Percentiles rank a stretch among this genome's conserved stretches.
phyloP scores from a whole-genome alignment of 352 stramenopile species.

The Globisporangium rhizosaccharum region DNA sequence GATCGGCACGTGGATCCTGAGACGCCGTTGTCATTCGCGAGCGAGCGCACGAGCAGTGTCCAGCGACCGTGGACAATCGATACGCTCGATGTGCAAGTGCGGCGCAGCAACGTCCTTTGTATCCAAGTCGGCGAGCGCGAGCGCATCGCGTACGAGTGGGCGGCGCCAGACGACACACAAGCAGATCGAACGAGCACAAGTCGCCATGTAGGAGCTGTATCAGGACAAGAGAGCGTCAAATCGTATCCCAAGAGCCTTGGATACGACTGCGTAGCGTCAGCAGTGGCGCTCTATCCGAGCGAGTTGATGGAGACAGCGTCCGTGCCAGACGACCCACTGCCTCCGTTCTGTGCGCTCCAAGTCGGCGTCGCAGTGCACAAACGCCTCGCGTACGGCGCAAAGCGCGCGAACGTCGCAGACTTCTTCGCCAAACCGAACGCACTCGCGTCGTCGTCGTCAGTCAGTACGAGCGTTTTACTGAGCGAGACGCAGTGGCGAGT shows the following conservation, averaged over 20 bases:
- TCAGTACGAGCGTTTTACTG: conserved; percentile 10
- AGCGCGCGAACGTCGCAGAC: background rate
- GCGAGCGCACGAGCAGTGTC: too few relatives aligned
- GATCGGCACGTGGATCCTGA: conserved; percentile 1
- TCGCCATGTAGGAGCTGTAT: too few relatives aligned
- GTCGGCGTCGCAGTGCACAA: conserved; percentile 9
- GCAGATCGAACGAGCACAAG: background rate
- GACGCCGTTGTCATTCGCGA: too few relatives aligned
- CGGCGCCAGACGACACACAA: background rate
- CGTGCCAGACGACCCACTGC: conserved; percentile 9
- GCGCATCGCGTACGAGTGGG: conserved; percentile 14
- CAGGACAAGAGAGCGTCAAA: background rate
- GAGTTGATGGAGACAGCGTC: conserved; percentile 4
- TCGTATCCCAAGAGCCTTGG: background rate
- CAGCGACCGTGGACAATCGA: conserved; percentile 7
- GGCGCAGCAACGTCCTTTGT: conserved; percentile 5
- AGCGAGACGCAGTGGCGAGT: conserved; percentile 18
- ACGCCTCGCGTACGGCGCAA: conserved; percentile 3
- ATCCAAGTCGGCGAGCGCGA: conserved; percentile 3
- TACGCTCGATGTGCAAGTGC: conserved; percentile 3
- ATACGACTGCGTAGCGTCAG: conserved; percentile 3
- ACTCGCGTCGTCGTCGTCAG: background rate
- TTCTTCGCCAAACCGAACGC: conserved; percentile 1
- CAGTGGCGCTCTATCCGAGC: conserved; percentile 1
- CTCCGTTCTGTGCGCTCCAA: conserved; percentile 8